These are phyloP conservation scores for Mycena maculata DNA, from an alignment of 768 basidiomycete genomes.

Conservation along the genomic window DNA sequence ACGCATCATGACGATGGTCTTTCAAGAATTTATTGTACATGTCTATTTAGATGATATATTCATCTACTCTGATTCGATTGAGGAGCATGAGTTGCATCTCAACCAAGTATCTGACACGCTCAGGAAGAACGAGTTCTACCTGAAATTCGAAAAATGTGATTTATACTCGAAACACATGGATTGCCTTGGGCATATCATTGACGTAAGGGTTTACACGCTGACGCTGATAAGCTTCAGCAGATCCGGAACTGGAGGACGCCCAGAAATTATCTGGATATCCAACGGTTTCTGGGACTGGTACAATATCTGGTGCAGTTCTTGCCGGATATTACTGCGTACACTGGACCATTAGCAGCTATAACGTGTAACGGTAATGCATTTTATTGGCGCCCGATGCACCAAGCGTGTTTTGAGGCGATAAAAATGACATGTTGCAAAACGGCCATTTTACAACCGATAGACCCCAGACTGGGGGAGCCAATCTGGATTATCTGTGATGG, in stretches of 20 bases:
- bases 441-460: conserved; percentile 27
- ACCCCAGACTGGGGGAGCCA: background rate
- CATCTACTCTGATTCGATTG: conserved; percentile 49
- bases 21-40: conserved; percentile 52
- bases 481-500: too few relatives aligned
- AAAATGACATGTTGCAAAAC: conserved; percentile 39
- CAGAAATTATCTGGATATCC: conserved; percentile 34
- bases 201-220: too few relatives aligned
- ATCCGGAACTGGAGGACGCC: too few relatives aligned
- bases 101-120: too few relatives aligned
- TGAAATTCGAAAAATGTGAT: too few relatives aligned
- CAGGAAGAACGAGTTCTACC: too few relatives aligned
- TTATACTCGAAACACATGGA: too few relatives aligned
- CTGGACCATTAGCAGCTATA: conserved; percentile 44
- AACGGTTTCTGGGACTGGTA: conserved; percentile 36
- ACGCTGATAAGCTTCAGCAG: too few relatives aligned
- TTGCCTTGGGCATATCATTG: too few relatives aligned
- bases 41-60: conserved; percentile 61
- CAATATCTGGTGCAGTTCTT: conserved; percentile 44
- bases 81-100: too few relatives aligned
- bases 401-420: conserved; percentile 39
- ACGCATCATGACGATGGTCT: too few relatives aligned
- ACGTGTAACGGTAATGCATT: conserved; percentile 42
- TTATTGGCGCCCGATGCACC: conserved; percentile 40
- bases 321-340: conserved; percentile 48